These are phyloP conservation scores for Fennellomyces sp. DNA, from an alignment of 371 early-diverging fungal genomes.

Conservation along the genomic window DNA sequence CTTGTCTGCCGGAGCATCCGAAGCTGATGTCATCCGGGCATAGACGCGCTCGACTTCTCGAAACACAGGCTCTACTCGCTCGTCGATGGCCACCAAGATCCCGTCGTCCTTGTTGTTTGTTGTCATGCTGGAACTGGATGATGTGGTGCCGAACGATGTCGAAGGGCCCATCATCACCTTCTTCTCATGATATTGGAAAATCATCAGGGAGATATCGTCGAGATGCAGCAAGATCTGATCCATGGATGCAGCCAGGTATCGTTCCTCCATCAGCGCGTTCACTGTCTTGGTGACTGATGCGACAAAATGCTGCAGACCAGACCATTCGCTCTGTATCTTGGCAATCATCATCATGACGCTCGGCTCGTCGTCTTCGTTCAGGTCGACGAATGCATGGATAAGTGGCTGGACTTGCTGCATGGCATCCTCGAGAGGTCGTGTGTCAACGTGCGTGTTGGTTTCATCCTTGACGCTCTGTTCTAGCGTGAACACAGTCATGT, in stretches of 20 bases:
- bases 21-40: conserved; percentile 45
- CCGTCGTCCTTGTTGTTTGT: conserved; percentile 32
- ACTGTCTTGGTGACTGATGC: conserved; percentile 30
- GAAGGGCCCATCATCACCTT: conserved; percentile 14
- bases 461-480: conserved; percentile 40
- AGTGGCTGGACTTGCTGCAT: conserved; percentile 21
- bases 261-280: conserved; percentile 19
- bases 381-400: conserved; percentile 20
- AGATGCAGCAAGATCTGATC: conserved; percentile 34
- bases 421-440: conserved; percentile 19
- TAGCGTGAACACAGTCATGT: conserved; percentile 37
- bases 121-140: background rate
- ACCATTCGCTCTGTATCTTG: conserved; percentile 53
- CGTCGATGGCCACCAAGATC: conserved; percentile 55
- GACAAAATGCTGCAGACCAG: conserved; percentile 47
- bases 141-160: background rate
- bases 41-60: conserved; percentile 55
- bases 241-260: conserved; percentile 23
- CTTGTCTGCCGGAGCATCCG: conserved; percentile 29
- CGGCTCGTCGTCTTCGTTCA: conserved; percentile 21
- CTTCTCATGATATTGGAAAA: conserved; percentile 48
- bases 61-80: conserved; percentile 54
- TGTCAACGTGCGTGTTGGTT: background rate
- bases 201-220: conserved; percentile 40
- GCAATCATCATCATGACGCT: conserved; percentile 27